Base-by-base conservation (phyloP, 352 stramenopile genomes). In the Phytophthora tentaculata region DNA sequence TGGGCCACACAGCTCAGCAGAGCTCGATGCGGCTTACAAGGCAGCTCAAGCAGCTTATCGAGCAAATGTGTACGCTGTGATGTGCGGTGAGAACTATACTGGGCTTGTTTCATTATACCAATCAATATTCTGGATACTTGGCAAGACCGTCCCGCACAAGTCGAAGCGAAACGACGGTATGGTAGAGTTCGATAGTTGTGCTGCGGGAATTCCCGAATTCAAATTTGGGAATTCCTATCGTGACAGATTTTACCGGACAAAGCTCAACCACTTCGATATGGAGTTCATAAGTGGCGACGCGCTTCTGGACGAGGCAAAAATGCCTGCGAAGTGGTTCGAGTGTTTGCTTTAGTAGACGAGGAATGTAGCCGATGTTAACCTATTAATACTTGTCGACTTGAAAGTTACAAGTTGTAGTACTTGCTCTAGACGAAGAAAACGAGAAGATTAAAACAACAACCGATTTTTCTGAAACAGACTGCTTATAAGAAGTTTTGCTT, bases 311-410 rank as follows among this genome's bases (percentile, higher is more conserved):
- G 62, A 71, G 6, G 39, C 73, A 13, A 72, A 83, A 54, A 87
- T 81, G 68, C 80, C 80, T 0, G 49, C 75, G 3, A 86, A 86
- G 52, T 89, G 80, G 80, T 81, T 87, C 35, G 74, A 84, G 55
- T 89, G 80, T 50, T 23, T 80, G 17, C 54, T 88, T 13, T 83
- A 76, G 24, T 23, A n/a, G n/a, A n/a, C 23, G 7, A 24, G 14
- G 10, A 12, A 39, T 14, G n/a, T n/a, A n/a, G n/a, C n/a, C n/a
- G n/a, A n/a, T n/a, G n/a, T n/a, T n/a, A n/a, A n/a, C n/a, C n/a
- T n/a, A n/a, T n/a, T n/a, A n/a, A n/a, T n/a, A n/a, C n/a, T n/a
- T n/a, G n/a, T n/a, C n/a, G n/a, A n/a, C n/a, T n/a, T n/a, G n/a
- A n/a, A n/a, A n/a, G n/a, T n/a, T n/a, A n/a, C n/a, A n/a, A n/a